Base-by-base conservation (phyloP, 306 rosid species). In the Dicorynia guianensis region DNA sequence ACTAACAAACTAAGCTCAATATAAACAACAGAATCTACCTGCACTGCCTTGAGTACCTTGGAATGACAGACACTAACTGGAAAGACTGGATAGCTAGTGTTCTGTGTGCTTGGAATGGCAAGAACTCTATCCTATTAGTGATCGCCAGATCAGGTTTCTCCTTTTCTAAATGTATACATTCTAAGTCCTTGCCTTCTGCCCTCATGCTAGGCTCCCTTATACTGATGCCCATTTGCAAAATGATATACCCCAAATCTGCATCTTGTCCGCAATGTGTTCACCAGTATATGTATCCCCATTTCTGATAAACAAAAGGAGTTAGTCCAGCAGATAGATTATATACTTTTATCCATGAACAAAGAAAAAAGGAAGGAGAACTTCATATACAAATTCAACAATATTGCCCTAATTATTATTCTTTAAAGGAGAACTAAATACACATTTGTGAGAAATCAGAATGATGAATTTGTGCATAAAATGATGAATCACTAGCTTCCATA, bases 121-220 rank as follows among this genome's bases (percentile, higher is more conserved):
- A 92, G 96, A 73, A 88, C 74, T 78, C 99, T 98, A 76, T 86
- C 90, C 80, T 96, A 93, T 98, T 98, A 96, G 84, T 90, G 97
- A 71, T n/a, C n/a, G n/a, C 99, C 99, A 36, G 98, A 87, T 85
- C 89, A 98, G 52, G 91, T 90, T 83, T 96, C 99, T 0, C 99
- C 97, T 67, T 85, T 89, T 85, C 99, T 87, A 79, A 90, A 96
- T n/a, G 99, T 85, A 82, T 96, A 96, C 97, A 90, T 92, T 82
- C 99, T 98, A 57, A 92, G 96, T 74, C 99, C 99, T 85, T 96
- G 99, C 85, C 99, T 86, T 84, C 88, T 85, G 18, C 99, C 98
- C 78, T 96, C 99, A 47, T 96, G 99, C 99, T 98, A 96, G 30
- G 99, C 97, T 62, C 99, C 99, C 76, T 96, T 98, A 5, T 96